phyloP scores from a whole-genome alignment of 352 stramenopile species.

The Phytophthora rubi region DNA sequence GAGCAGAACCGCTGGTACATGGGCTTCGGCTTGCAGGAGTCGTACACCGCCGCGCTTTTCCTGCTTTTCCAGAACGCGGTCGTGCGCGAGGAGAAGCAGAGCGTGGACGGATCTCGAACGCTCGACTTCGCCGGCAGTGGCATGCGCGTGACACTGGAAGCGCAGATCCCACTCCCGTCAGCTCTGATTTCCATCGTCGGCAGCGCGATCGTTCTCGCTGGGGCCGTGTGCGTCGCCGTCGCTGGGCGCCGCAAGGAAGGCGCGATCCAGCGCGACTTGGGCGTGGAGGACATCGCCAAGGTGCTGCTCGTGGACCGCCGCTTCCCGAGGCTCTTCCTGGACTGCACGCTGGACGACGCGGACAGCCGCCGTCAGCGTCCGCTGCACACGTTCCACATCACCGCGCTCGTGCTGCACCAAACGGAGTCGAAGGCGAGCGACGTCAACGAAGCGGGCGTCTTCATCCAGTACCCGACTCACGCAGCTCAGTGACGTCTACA shows the following conservation, averaged over 20 bases:
- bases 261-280: slow-evolving; percentile 29
- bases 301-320: slow-evolving; percentile 46
- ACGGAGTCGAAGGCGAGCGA: not conserved
- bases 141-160: slow-evolving; percentile 40
- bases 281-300: slow-evolving; percentile 46
- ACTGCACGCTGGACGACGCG: slow-evolving; percentile 41
- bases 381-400: slow-evolving; percentile 38
- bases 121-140: slow-evolving; percentile 44
- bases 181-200: slow-evolving; percentile 37
- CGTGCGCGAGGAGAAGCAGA: slow-evolving; percentile 32
- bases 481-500: too few species aligned
- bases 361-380: slow-evolving; percentile 15
- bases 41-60: slow-evolving; percentile 57
- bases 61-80: slow-evolving; percentile 66
- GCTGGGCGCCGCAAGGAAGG: slow-evolving; percentile 28
- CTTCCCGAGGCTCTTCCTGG: slow-evolving; percentile 44
- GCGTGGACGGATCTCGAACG: slow-evolving; percentile 32
- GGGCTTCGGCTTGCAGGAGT: slow-evolving; percentile 49
- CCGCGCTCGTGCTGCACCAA: slow-evolving; percentile 32
- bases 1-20: slow-evolving; percentile 57
- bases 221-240: slow-evolving; percentile 19
- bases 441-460: slow-evolving; percentile 13
- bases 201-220: slow-evolving; percentile 26
- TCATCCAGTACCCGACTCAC: slow-evolving; percentile 25
- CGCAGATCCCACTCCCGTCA: slow-evolving; percentile 43